A percentile compares a stretch with the other conserved stretches of the same genome.
Conservation (phyloP, 1,284 basidiomycete species). For the Ceratobasidium sp. region DNA sequence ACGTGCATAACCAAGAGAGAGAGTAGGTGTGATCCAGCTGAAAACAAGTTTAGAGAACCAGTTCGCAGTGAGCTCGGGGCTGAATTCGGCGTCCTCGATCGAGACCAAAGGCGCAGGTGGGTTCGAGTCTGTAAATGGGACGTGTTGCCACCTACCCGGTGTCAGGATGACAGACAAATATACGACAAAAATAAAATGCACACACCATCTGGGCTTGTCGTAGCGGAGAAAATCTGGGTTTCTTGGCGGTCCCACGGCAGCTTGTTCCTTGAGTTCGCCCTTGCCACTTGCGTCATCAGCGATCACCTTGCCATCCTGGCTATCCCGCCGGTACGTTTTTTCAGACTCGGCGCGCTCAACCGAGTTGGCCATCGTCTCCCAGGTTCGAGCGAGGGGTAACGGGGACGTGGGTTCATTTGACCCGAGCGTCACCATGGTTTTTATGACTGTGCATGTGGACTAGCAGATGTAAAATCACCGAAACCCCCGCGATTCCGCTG, state of each 20-base stretch:
- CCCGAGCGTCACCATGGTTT: not conserved
- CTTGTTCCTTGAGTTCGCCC: not conserved
- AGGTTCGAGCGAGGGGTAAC: not conserved
- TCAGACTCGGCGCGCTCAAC: slow-evolving; percentile 39
- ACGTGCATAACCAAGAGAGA: slow-evolving; percentile 76
- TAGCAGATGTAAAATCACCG: not conserved
- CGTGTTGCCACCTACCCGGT: slow-evolving; percentile 39
- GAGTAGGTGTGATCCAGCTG: slow-evolving; percentile 79
- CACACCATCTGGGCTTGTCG: slow-evolving; percentile 39
- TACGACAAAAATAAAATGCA: not conserved
- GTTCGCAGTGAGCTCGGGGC: slow-evolving; percentile 65
- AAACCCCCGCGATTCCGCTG: slow-evolving; percentile 6
- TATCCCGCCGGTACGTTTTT: slow-evolving; percentile 27
- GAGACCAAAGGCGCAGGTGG: slow-evolving; percentile 62
- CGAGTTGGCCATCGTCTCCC: not conserved
- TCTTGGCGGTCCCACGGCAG: not conserved
- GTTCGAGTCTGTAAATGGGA: slow-evolving; percentile 50
- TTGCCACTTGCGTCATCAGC: slow-evolving; percentile 22
- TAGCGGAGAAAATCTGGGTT: slow-evolving; percentile 36
- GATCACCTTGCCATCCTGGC: slow-evolving; percentile 28
- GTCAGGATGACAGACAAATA: slow-evolving; percentile 15
- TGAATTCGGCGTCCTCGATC: slow-evolving; percentile 64
- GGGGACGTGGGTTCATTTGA: slow-evolving; percentile 13
- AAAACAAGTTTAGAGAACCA: slow-evolving; percentile 67
- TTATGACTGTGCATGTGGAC: slow-evolving; percentile 13